These are phyloP conservation scores for Rhizomucor miehei DNA, from an alignment of 371 early-diverging fungal species.

Conservation along the genomic window DNA sequence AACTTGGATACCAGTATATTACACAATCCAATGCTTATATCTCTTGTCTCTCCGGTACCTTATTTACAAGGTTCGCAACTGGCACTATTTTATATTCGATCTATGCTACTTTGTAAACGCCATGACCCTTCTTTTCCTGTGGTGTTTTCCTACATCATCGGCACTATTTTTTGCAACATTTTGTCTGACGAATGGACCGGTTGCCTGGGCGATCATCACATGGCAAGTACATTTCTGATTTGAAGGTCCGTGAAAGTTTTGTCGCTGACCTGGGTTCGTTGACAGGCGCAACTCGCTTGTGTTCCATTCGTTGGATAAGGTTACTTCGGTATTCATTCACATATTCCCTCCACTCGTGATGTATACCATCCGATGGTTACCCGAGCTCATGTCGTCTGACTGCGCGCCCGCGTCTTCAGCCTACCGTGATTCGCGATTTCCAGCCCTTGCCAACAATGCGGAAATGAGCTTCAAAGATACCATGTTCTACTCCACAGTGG, in stretches of 20 bases:
- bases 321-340: slow-evolving; percentile 72
- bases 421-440: slow-evolving; percentile 40
- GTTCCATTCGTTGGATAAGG: slow-evolving; percentile 73
- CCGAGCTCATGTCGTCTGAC: slow-evolving; percentile 25
- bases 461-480: slow-evolving; percentile 34
- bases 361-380: slow-evolving; percentile 65
- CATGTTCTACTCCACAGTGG: slow-evolving; percentile 45
- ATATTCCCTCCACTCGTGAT: slow-evolving; percentile 64
- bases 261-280: too few species aligned
- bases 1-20: slow-evolving; percentile 55
- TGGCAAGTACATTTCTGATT: slow-evolving; percentile 26
- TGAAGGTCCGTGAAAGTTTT: neutral
- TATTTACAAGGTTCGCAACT: slow-evolving; percentile 57
- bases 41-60: slow-evolving; percentile 53
- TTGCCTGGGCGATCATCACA: slow-evolving; percentile 69
- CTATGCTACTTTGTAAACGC: slow-evolving; percentile 69
- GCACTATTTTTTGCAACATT: slow-evolving; percentile 53
- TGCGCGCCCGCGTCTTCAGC: slow-evolving; percentile 11
- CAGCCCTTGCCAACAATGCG: slow-evolving; percentile 33
- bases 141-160: slow-evolving; percentile 47
- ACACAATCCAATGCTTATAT: slow-evolving; percentile 48
- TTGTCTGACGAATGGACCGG: slow-evolving; percentile 65
- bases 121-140: slow-evolving; percentile 51
- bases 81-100: slow-evolving; percentile 74
- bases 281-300: slow-evolving; percentile 58